Evolutionary conservation across 257 asterid genomes (phyloP), one percentile per base, ranked within the genome.

Genomic region (Solanum clarkiae): DNA sequence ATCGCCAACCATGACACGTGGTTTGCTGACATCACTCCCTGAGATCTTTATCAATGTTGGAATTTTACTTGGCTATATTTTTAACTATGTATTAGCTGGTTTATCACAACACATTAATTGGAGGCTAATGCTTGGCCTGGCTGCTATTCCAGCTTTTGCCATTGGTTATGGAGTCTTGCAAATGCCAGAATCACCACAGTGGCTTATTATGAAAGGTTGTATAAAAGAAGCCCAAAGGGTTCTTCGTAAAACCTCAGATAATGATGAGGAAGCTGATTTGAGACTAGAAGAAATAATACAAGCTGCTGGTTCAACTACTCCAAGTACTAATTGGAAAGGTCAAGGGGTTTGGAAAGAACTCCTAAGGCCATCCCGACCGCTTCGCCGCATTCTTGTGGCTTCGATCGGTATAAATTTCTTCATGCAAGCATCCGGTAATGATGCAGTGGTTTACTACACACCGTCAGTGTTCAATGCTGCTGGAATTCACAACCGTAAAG

Each of bases 401-500:
- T 96, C 96, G 36, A 70, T 95, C n/a, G 98, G 97, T 32, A 92
- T 94, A 71, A 95, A 94, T 80, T 94, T 95, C 91, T 95, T 95
- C 91, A 95, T 95, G 98, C 98, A 95, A 85, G 98, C 98, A 16
- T 94, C 98, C 1, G 98, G 97, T 0, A 95, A 95, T 84, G 98
- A 95, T 74, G 98, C 98, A 5, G 95, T 95, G 17, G 94, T 95
- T 16, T 95, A 95, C 91, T 95, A 95, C 88, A 94, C 97, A 53
- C 98, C 98, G 87, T 89, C 83, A 70, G 98, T 95, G 65, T 95
- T 95, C 86, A 90, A 88, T n/a, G 51, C 95, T 75, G 95, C 97
- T 57, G 98, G 98, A 63, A 92, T 95, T 17, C 86, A 51, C 7
- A 89, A 80, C 84, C 89, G 88, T 84, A 87, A 86, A 62, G 90